Base-by-base conservation (phyloP, 1,139 yeast species). In the Scheffersomyces titani region DNA sequence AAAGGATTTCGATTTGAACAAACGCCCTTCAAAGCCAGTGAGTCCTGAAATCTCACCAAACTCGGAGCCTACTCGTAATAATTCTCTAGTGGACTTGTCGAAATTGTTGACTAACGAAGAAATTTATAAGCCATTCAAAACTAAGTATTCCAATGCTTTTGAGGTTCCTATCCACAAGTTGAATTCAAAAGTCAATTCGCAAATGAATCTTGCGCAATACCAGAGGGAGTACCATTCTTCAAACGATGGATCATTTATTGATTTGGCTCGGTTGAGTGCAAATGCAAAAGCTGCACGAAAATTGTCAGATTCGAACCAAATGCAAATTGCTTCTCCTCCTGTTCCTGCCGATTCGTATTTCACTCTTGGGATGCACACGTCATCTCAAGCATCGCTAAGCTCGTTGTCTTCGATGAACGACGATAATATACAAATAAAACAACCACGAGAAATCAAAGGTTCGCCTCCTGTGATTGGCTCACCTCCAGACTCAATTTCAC, bases 41-140 rank as follows among this genome's bases (percentile, higher is more conserved):
- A 72, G 80, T 45, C 84, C 84, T 1, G 81, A 77, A 53, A 78
- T 80, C 1, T 76, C 81, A 9, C 84, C 84, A 6, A 73, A 65
- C 52, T 75, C 81, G 1, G 80, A 76, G 57, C 83, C 84, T 5
- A 74, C 82, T 7, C 65, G 81, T 56, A 69, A 72, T 50, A 80
- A 80, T 59, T 77, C 82, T 5, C 79, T 78, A 11, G 76, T 80
- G 40, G 82, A 80, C 63, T 70, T 80, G 54, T 68, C 78, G 30
- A 77, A 78, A 57, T 64, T 80, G 51, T 54, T 65, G 19, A 70
- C 72, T 40, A 76, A 76, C 59, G 74, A 75, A 53, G 81, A 76
- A 22, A 75, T 77, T 46, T 74, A 77, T 58, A 71, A 65, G 53
- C 83, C 83, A 6, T 70, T 80, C 70, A 76, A 75, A 57, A 70